Base-by-base conservation (phyloP, 228 moss, liverwort and hornwort genomes). In the Sphagnum fallax region DNA sequence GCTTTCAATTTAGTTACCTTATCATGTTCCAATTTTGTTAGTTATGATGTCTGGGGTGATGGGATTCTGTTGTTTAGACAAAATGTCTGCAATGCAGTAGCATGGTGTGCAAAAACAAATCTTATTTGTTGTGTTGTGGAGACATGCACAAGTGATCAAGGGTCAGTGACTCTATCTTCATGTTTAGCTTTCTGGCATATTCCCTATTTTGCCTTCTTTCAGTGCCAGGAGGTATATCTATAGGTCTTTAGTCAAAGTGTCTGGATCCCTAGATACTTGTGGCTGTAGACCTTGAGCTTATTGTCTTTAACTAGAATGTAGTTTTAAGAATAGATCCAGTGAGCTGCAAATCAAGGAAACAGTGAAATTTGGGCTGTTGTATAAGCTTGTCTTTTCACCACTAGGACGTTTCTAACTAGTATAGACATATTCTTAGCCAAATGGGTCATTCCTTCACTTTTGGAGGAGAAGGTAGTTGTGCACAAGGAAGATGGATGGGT, bases 141-240 rank as follows among this genome's bases (percentile, higher is more conserved):
- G 77, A 96, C 92, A 16, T 96, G 96, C 77, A 82, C 96, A 47
- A 84, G 92, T 77, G 91, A 95, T 81, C 89, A 88, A 76, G 82
- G 89, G 96, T 96, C 50, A 78, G 78, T 60, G 12, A 18, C 48
- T 52, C 50, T 72, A 8, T 51, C 71, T 63, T 10, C 6, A 52
- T 76, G 79, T 60, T 13, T 48, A 47, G 18, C 53, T 72, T n/a
- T 51, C 60, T 63, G 61, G 32, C 14, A 8, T 9, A 7, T 8
- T 48, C 12, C 49, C 5, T 15, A 49, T 13, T 12, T 49, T 13
- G 61, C 48, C 51, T 7, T 13, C 48, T 10, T 63, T 51, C 1
- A 8, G 16, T 62, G 9, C 1, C 1, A 8, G 55, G 1, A 12
- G 4, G 6, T 49, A 11, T 7, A 62, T 60, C 12, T 65, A 13